Base-by-base conservation (phyloP, 495 filamentous ascomycete genomes). In the Trichoderma erinaceum region DNA sequence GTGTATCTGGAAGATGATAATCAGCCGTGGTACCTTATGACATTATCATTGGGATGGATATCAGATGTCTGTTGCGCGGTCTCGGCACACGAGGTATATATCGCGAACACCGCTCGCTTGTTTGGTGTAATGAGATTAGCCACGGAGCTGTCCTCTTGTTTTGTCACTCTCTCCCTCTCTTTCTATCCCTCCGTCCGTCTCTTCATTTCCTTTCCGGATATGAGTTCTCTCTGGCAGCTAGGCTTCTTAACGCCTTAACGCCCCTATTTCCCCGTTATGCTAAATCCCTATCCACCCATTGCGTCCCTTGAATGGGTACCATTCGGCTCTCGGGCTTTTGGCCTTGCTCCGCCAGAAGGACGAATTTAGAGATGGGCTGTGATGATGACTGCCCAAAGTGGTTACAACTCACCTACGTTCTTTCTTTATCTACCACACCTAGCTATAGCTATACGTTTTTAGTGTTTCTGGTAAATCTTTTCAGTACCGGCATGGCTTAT, bases 401-500 rank as follows among this genome's bases (percentile, higher is more conserved):
- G 44, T n/a, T 48, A n/a, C n/a, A 48, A 48, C 44, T 48, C 12
- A 16, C 15, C 44, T n/a, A 29, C n/a, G 5, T 16, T 48, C 44
- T 38, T 5, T 38, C 35, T 38, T 10, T 38, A n/a, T 38, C 7
- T 3, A 38, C 35, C 5, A 38, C 35, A 10, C 35, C 8, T 38
- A 38, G 35, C 35, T 38, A 38, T 38, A 3, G 35, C 35, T 38
- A 7, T 38, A 38, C 35, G 35, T 38, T 38, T 38, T 38, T 38
- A 38, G 35, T 38, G 35, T 38, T 32, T 61, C 27, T 61, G 8
- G n/a, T 32, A 15, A 61, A 61, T 61, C 56, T 6, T 21, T 27
- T 18, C 16, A 61, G 56, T n/a, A 29, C 56, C 56, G 56, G 56
- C 56, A 61, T 61, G 56, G 56, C 12, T 7, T 25, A 29, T 61